Conservation (phyloP, 768 basidiomycete species). For the Trametes maxima region DNA sequence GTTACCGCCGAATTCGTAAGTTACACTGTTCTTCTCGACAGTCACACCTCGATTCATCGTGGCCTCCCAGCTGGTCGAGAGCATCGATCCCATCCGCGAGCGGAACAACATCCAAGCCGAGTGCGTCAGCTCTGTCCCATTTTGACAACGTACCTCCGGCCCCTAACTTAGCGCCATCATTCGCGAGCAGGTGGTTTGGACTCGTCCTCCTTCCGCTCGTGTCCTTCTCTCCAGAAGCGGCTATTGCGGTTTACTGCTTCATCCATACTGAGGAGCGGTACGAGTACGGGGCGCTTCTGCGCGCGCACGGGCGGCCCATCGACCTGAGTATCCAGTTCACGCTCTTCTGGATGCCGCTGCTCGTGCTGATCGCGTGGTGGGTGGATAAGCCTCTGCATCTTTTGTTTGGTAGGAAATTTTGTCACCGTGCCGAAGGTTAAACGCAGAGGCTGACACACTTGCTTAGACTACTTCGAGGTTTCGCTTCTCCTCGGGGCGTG, state of each 20-base stretch:
- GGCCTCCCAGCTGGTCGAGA: conserved; percentile 57
- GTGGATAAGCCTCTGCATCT: conserved; percentile 57
- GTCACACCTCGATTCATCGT: background rate
- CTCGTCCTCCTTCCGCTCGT: conserved; percentile 70
- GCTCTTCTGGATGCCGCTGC: conserved; percentile 77
- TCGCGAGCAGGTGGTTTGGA: conserved; percentile 62
- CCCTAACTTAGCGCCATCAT: background rate
- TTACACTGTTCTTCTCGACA: background rate
- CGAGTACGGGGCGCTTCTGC: conserved; percentile 39
- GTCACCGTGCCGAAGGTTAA: no score
- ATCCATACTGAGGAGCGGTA: conserved; percentile 44
- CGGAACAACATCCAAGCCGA: conserved; percentile 49
- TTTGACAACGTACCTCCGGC: background rate
- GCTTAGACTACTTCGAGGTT: conserved; percentile 76
- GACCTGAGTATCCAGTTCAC: conserved; percentile 79
- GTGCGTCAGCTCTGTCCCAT: conserved; percentile 38
- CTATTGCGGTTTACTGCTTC: conserved; percentile 59
- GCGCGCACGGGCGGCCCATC: conserved; percentile 73
- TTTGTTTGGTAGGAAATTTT: conserved; percentile 75
- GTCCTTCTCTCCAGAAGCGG: conserved; percentile 71
- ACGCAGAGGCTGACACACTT: no score
- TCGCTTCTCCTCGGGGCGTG: conserved; percentile 63
- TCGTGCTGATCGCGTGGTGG: conserved; percentile 73
- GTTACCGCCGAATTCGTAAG: conserved; percentile 72
- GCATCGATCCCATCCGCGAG: conserved; percentile 56